Percentiles rank a stretch among this genome's conserved stretches.
These are phyloP conservation scores for Tritrichomonas foetus DNA, from an alignment of 208 protist genomes.

Conservation along the genomic window DNA sequence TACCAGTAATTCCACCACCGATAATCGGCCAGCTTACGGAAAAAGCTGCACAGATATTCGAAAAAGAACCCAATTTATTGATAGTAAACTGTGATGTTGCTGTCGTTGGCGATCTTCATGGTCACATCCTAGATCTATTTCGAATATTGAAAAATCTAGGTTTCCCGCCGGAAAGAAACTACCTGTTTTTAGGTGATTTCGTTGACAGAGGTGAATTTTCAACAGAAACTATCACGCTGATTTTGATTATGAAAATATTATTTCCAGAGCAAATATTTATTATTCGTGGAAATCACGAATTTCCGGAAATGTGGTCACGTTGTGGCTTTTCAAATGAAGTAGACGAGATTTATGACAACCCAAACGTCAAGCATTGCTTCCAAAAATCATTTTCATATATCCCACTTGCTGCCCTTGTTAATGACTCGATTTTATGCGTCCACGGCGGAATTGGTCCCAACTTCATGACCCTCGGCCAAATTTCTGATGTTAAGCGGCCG, in stretches of 20 bases:
- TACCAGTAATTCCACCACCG: no score
- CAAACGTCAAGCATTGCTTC: conserved; percentile 53
- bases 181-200: not conserved
- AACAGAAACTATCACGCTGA: not conserved
- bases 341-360: not conserved
- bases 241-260: not conserved
- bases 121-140: not conserved
- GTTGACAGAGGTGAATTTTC: not conserved
- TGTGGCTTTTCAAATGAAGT: not conserved
- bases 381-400: conserved; percentile 75
- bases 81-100: not conserved
- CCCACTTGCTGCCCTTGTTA: conserved; percentile 67
- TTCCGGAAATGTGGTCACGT: not conserved
- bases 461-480: conserved; percentile 72
- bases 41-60: not conserved
- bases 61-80: not conserved
- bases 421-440: conserved; percentile 67
- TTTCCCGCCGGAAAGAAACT: not conserved
- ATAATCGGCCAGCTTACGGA: no score
- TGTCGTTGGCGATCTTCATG: not conserved
- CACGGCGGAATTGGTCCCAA: conserved; percentile 72
- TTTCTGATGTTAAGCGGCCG: conserved; percentile 62
- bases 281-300: not conserved
- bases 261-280: not conserved
- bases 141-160: not conserved